phyloP scores from a whole-genome alignment of 306 rosid species.

The Quillaja saponaria region DNA sequence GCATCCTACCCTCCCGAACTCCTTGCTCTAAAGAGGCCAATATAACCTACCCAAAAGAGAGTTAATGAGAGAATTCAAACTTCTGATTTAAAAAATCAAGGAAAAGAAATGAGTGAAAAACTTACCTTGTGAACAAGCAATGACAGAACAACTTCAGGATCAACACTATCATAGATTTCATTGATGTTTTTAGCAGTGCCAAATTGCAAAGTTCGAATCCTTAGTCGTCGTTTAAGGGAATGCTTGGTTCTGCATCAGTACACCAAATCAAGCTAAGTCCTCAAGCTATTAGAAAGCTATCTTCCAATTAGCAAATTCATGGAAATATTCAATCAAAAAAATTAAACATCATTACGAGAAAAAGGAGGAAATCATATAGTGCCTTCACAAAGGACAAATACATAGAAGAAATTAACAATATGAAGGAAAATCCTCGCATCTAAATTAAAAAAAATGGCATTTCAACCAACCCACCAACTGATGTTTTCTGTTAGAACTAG shows the following conservation, averaged over 20 bases:
- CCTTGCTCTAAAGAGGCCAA: conserved; percentile 94
- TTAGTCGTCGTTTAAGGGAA: conserved; percentile 74
- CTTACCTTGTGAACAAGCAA: conserved; percentile 89
- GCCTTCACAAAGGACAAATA: conserved; percentile 10
- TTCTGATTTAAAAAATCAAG: conserved; percentile 1
- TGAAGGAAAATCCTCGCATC: background rate
- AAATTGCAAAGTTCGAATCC: conserved; percentile 86
- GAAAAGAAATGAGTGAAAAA: conserved; percentile 25
- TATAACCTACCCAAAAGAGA: conserved; percentile 61
- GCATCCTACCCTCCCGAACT: conserved; percentile 89
- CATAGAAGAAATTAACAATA: conserved; percentile 17
- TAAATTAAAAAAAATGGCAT: conserved; percentile 19
- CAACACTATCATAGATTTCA: conserved; percentile 89
- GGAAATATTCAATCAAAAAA: conserved; percentile 22
- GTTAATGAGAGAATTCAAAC: conserved; percentile 13
- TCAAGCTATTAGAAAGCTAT: conserved; percentile 19
- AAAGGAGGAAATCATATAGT: conserved; percentile 7
- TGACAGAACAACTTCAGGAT: conserved; percentile 81
- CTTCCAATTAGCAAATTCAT: conserved; percentile 15
- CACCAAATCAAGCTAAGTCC: conserved; percentile 34
- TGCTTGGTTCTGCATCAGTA: conserved; percentile 61
- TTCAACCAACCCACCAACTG: background rate
- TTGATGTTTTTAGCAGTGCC: conserved; percentile 68
- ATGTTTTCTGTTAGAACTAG: conserved; percentile 24
- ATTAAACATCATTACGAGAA: conserved; percentile 20